Evolutionary conservation across 2,329 filamentous ascomycete species (phyloP).

Genomic region (Ophiostoma populinum): DNA sequence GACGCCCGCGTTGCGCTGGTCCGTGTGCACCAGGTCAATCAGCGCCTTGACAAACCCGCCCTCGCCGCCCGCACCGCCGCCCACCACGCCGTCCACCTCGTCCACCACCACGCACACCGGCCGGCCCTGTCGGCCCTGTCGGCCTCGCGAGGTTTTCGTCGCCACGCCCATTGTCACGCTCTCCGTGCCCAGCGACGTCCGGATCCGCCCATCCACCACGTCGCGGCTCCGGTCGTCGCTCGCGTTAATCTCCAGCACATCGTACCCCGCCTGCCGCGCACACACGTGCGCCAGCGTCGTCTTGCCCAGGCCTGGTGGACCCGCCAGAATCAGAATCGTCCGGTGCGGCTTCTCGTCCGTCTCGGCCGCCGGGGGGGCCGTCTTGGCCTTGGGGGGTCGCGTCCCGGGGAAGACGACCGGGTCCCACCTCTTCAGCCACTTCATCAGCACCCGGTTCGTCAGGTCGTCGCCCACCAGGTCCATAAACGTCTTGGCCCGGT

Average conservation of each 20-base stretch:
- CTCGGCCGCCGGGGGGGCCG: too few relatives aligned
- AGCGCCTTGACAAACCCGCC: constrained; percentile 91
- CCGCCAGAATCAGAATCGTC: constrained; percentile 80
- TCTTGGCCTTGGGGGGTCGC: too few relatives aligned
- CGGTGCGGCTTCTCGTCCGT: constrained; percentile 62
- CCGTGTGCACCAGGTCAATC: constrained; percentile 72
- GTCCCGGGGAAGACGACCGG: constrained; percentile 65
- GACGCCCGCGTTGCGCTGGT: constrained; percentile 55
- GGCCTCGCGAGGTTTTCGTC: constrained; percentile 18
- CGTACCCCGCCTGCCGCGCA: constrained; percentile 86
- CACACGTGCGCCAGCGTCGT: constrained; percentile 94
- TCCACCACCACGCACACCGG: constrained; percentile 91
- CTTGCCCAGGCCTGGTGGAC: constrained; percentile 85
- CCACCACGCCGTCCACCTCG: constrained; percentile 87
- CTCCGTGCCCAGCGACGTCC: constrained; percentile 84
- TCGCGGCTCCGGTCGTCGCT: constrained; percentile 84
- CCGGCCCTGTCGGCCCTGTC: constrained; percentile 46
- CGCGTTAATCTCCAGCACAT: constrained; percentile 93
- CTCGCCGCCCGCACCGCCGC: constrained; percentile 66
- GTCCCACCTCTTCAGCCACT: constrained; percentile 93
- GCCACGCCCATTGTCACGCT: constrained; percentile 65
- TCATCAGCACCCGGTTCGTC: constrained; percentile 75
- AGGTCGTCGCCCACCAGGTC: constrained; percentile 89
- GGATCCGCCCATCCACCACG: constrained; percentile 80
- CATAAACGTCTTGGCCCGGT: constrained; percentile 77